These are phyloP conservation scores for Aspergillus nidulans DNA, from an alignment of 495 filamentous ascomycete genomes.

Conservation along the genomic window DNA sequence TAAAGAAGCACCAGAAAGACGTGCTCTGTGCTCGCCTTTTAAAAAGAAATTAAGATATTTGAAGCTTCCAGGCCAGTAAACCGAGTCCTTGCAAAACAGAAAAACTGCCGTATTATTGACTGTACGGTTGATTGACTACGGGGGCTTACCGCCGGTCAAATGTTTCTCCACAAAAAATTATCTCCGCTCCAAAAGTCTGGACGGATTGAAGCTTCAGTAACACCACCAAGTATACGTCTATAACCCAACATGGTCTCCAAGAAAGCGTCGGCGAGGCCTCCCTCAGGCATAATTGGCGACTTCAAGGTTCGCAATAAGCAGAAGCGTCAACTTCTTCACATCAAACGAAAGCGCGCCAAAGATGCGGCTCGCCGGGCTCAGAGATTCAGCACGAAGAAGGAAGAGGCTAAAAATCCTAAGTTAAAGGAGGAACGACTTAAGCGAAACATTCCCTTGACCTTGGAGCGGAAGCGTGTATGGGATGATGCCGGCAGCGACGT, in stretches of 20 bases:
- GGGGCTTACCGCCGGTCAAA: conserved; percentile 18
- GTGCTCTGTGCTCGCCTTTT: neutral
- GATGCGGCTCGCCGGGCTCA: conserved; percentile 69
- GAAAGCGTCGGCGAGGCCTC: conserved; percentile 20
- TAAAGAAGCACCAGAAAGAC: neutral
- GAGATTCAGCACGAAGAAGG: conserved; percentile 70
- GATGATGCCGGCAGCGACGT: conserved; percentile 76
- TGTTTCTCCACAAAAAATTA: conserved; percentile 17
- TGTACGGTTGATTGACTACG: neutral
- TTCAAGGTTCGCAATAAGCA: conserved; percentile 61
- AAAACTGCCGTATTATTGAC: neutral
- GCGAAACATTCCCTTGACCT: conserved; percentile 74
- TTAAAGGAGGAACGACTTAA: conserved; percentile 65
- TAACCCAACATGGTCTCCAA: conserved; percentile 22
- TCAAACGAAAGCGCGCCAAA: conserved; percentile 70
- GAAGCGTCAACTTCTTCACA: conserved; percentile 66
- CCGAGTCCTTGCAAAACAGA: neutral
- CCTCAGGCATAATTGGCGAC: conserved; percentile 23
- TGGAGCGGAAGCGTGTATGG: conserved; percentile 90
- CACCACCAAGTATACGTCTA: neutral
- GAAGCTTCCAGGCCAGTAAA: conserved; percentile 4
- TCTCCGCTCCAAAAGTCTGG: conserved; percentile 11
- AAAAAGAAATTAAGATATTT: neutral
- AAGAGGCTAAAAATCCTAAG: conserved; percentile 80
- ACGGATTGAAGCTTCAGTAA: neutral